phyloP scores from a whole-genome alignment of 805 yeast species.

The Zygoascus biomembranicola region DNA sequence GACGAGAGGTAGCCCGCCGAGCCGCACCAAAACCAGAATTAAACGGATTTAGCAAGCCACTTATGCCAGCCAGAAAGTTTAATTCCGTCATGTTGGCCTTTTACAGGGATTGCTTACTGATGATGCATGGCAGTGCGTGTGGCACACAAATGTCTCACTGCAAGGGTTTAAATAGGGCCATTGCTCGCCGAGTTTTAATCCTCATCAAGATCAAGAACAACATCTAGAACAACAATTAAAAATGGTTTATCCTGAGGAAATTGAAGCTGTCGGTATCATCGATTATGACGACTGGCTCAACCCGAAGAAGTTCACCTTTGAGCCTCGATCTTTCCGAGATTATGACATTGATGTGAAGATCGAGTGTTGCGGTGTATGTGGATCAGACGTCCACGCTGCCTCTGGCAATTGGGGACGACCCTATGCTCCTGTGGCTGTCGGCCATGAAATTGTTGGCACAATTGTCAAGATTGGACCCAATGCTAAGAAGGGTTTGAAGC shows the following conservation, averaged over 20 bases:
- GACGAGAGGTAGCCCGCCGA: too few relatives aligned
- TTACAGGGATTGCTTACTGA: too few relatives aligned
- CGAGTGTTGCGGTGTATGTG: constrained; percentile 37
- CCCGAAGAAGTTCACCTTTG: not conserved
- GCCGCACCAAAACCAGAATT: too few relatives aligned
- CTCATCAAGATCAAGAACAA: not conserved
- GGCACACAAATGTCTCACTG: too few relatives aligned
- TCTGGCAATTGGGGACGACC: constrained; percentile 43
- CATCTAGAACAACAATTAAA: not conserved
- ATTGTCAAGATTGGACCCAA: constrained; percentile 8
- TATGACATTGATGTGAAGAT: constrained; percentile 28
- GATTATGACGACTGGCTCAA: not conserved
- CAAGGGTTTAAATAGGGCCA: too few relatives aligned
- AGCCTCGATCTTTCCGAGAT: not conserved
- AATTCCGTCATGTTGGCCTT: too few relatives aligned
- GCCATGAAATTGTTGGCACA: constrained; percentile 38
- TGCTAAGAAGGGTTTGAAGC: constrained; percentile 38
- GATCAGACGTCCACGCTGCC: constrained; percentile 47
- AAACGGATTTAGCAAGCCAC: too few relatives aligned
- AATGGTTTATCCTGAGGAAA: not conserved
- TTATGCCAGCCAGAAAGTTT: too few relatives aligned
- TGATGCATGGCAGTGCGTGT: too few relatives aligned
- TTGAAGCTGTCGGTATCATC: not conserved
- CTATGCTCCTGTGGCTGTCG: constrained; percentile 35
- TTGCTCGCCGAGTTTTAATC: too few relatives aligned